phyloP scores from a whole-genome alignment of 495 filamentous ascomycete species.

The Chaetomidium leptoderma region DNA sequence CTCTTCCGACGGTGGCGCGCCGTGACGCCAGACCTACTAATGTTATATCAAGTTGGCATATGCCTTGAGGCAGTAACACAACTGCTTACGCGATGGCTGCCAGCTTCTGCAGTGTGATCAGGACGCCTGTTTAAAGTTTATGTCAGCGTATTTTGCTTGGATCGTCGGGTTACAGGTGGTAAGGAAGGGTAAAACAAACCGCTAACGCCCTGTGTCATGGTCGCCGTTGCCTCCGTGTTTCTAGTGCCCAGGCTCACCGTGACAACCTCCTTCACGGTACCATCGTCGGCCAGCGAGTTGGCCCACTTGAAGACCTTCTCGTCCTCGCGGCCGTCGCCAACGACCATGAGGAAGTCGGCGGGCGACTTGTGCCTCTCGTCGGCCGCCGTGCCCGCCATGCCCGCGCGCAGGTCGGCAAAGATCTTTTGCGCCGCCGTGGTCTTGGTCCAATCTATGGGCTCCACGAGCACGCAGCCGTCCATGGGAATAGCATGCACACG shows the following conservation, averaged over 20 bases:
- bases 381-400: constrained; percentile 35
- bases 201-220: constrained; percentile 83
- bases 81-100: constrained; percentile 16
- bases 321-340: constrained; percentile 86
- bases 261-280: constrained; percentile 60
- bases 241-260: constrained; percentile 79
- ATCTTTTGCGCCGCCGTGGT: constrained; percentile 69
- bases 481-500: constrained; percentile 79
- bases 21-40: constrained; percentile 10
- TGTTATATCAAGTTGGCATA: constrained; percentile 11
- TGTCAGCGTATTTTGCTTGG: no score
- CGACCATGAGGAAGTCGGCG: constrained; percentile 75
- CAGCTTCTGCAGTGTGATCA: constrained; percentile 17
- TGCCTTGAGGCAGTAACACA: neutral
- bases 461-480: constrained; percentile 71
- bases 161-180: no score
- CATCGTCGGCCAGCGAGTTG: constrained; percentile 58
- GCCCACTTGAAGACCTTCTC: constrained; percentile 93
- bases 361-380: constrained; percentile 44
- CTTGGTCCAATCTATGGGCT: constrained; percentile 78
- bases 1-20: constrained; percentile 14
- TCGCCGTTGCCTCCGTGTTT: constrained; percentile 81
- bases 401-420: constrained; percentile 54
- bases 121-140: constrained; percentile 1
- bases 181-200: constrained; percentile 47